Base-by-base conservation (phyloP, 2,329 filamentous ascomycete species). In the Colletotrichum tofieldiae region DNA sequence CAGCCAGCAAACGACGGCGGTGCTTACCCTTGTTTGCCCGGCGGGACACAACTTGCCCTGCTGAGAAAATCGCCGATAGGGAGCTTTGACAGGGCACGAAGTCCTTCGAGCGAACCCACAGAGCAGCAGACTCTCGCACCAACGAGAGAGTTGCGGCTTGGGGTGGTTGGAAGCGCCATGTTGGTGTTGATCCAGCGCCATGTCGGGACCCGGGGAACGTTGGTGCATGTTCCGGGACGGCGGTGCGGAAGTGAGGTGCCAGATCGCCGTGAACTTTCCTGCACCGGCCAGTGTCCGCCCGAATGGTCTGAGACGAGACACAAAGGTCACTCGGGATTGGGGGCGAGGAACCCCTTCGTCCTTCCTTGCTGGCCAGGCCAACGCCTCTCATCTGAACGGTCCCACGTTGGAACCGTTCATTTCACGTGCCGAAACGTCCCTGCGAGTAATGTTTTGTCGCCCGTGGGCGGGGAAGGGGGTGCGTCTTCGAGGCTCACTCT, bases 341-440 rank as follows among this genome's bases (percentile, higher is more conserved):
- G 65, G 65, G 65, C 58, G 58, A 55, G 35, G 65, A 41, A 56
- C 59, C 41, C 52, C 18, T 49, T 26, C 9, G 41, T 35, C 51
- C 60, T 29, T 45, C 41, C 47, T 58, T 32, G 29, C 18, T n/a
- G 67, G 41, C 20, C 52, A 65, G 43, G 47, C 29, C 51, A 35
- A 20, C 47, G 23, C n/a, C 16, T 29, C 26, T 29, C 39, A 59
- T 63, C 45, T 52, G 47, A 68, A 59, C 65, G 43, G 65, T 59
- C 29, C 69, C 51, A 32, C 49, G 9, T 29, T 4, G 35, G 47
- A 66, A 56, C 43, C 37, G 39, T 63, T 60, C 69, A 66, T 59
- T 71, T 63, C 69, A 71, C 69, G 69, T 71, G 69, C 52, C 43
- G 35, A 52, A 51, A 23, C 65, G 35, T 51, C 18, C 56, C 69